These are phyloP conservation scores for Colletotrichum cuscutae DNA, from an alignment of 2,329 filamentous ascomycete species.

Conservation along the genomic window DNA sequence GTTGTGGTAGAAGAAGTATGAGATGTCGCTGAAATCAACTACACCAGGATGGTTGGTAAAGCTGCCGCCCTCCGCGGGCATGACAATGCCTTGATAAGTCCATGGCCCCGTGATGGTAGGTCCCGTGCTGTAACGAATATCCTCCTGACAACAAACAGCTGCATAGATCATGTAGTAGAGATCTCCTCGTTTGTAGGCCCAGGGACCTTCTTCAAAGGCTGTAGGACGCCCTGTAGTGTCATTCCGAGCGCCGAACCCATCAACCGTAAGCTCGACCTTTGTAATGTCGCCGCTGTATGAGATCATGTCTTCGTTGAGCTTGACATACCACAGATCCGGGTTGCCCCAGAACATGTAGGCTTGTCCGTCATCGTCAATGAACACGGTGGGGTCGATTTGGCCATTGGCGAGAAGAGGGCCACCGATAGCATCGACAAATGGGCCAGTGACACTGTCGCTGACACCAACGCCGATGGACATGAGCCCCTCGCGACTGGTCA, in stretches of 20 bases:
- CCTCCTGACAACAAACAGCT: slow-evolving; percentile 43
- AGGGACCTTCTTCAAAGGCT: slow-evolving; percentile 43
- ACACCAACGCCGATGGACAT: slow-evolving; percentile 47
- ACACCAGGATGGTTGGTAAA: background rate
- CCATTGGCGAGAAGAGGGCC: slow-evolving; percentile 41
- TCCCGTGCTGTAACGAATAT: slow-evolving; percentile 44
- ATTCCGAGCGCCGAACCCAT: background rate
- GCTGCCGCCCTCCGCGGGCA: background rate
- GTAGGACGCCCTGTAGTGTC: slow-evolving; percentile 31
- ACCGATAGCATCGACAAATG: slow-evolving; percentile 47
- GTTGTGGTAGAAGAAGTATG: background rate
- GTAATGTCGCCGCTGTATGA: slow-evolving; percentile 43
- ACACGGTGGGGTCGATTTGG: slow-evolving; percentile 51
- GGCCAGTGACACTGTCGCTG: slow-evolving; percentile 46
- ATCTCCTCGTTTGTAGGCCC: slow-evolving; percentile 44
- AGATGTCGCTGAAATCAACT: background rate
- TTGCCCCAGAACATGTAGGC: slow-evolving; percentile 45
- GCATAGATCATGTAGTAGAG: slow-evolving; percentile 45
- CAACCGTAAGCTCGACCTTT: slow-evolving; percentile 14
- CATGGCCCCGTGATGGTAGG: slow-evolving; percentile 33
- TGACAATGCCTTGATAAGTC: background rate
- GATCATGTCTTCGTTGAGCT: slow-evolving; percentile 52
- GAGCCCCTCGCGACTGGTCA: background rate
- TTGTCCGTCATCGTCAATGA: slow-evolving; percentile 54
- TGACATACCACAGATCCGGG: slow-evolving; percentile 48